These are phyloP conservation scores for Pichia pseudocactophila DNA, from an alignment of 805 yeast genomes.

Conservation along the genomic window DNA sequence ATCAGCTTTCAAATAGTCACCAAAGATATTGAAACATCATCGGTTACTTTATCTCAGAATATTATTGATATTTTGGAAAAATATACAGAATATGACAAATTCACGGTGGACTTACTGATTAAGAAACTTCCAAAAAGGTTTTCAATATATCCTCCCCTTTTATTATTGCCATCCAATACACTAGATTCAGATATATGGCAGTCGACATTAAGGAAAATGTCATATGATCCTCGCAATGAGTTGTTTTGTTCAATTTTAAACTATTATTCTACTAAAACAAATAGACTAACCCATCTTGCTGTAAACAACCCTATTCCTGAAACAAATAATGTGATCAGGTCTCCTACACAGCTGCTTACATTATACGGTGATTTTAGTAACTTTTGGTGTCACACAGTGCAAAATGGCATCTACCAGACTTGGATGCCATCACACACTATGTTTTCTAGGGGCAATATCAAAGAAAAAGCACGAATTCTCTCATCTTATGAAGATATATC, in stretches of 20 bases:
- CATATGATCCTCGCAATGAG: background rate
- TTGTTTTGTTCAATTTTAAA: constrained; percentile 1
- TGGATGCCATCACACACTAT: constrained; percentile 85
- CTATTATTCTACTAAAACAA: constrained; percentile 7
- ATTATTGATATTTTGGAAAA: no score
- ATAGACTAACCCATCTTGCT: constrained; percentile 47
- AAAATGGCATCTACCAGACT: constrained; percentile 65
- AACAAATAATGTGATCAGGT: constrained; percentile 29
- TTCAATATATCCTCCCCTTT: constrained; percentile 59
- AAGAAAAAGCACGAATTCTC: constrained; percentile 64
- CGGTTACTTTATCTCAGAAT: no score
- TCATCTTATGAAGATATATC: constrained; percentile 24
- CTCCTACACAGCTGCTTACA: constrained; percentile 55
- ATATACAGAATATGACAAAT: background rate
- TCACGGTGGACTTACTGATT: background rate
- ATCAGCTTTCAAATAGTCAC: no score
- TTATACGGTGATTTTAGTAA: constrained; percentile 67
- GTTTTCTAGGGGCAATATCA: constrained; percentile 83
- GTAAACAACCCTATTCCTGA: constrained; percentile 55
- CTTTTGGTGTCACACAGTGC: constrained; percentile 64
- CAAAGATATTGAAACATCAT: no score
- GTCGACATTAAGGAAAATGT: constrained; percentile 2
- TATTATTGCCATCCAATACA: constrained; percentile 44
- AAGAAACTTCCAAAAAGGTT: constrained; percentile 42
- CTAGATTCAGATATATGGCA: constrained; percentile 35